Percentiles rank a stretch among this genome's conserved stretches.
phyloP scores from a whole-genome alignment of 495 filamentous ascomycete genomes.

The Podospora sp. region DNA sequence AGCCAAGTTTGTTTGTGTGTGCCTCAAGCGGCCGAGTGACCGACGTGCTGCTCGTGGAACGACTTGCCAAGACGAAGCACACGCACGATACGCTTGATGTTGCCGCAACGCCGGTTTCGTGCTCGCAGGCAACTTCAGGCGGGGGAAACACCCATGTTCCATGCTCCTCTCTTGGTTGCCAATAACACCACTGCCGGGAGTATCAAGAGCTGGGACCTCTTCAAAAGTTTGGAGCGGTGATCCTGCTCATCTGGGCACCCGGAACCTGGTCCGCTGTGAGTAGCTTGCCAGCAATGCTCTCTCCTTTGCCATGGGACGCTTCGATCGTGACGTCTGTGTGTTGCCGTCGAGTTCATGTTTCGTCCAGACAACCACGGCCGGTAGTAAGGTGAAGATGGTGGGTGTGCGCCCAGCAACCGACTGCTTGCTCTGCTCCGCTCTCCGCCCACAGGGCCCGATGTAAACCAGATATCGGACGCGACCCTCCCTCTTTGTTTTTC shows the following conservation, averaged over 20 bases:
- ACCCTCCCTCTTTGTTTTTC: background rate
- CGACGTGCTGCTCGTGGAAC: background rate
- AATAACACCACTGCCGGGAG: background rate
- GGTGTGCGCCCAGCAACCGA: background rate
- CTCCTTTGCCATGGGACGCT: background rate
- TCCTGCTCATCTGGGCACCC: background rate
- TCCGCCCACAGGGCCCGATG: background rate
- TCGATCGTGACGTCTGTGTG: background rate
- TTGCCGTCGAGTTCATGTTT: too few relatives aligned
- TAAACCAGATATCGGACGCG: background rate
- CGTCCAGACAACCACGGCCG: background rate
- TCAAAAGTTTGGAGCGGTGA: background rate
- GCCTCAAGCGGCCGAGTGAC: background rate
- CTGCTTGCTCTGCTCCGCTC: background rate
- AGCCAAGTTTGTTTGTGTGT: too few relatives aligned
- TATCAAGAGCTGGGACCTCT: background rate
- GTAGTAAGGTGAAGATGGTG: background rate
- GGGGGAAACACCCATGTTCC: background rate
- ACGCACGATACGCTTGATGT: background rate
- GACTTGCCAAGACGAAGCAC: background rate
- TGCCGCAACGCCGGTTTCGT: background rate
- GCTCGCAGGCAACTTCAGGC: conserved; percentile 8
- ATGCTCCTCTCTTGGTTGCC: background rate
- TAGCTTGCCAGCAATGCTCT: background rate
- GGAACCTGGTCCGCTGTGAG: background rate